phyloP scores from a whole-genome alignment of 768 basidiomycete species.

The Boletus sp. region DNA sequence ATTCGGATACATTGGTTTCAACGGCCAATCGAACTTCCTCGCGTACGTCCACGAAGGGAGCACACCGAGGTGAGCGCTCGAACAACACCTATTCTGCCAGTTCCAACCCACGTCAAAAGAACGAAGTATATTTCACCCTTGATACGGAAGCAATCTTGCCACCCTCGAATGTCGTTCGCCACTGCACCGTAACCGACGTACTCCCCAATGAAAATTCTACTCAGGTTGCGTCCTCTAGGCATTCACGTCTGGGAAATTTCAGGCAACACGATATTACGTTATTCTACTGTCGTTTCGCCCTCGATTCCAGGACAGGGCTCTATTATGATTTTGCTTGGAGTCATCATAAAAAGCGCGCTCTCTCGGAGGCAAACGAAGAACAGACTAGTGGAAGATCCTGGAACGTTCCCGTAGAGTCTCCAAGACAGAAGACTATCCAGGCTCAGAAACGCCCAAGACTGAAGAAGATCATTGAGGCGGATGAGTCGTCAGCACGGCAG shows the following conservation, averaged over 20 bases:
- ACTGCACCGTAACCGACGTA: constrained; percentile 46
- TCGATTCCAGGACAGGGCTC: constrained; percentile 56
- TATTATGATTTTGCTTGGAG: constrained; percentile 67
- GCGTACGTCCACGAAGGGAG: constrained; percentile 57
- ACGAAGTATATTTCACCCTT: constrained; percentile 73
- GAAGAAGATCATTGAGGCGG: constrained; percentile 23
- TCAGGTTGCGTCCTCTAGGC: constrained; percentile 15
- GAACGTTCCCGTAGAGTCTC: constrained; percentile 39
- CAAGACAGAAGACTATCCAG: constrained; percentile 4
- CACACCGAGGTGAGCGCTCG: constrained; percentile 52
- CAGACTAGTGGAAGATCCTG: constrained; percentile 43
- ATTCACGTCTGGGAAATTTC: constrained; percentile 10
- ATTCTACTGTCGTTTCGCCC: constrained; percentile 60
- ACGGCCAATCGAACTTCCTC: constrained; percentile 60
- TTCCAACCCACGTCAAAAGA: constrained; percentile 39
- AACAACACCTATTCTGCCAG: background rate
- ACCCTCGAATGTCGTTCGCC: constrained; percentile 50
- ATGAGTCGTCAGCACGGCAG: constrained; percentile 16
- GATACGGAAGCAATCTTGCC: constrained; percentile 45
- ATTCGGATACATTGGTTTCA: constrained; percentile 77
- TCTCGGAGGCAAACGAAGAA: constrained; percentile 27
- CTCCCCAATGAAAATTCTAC: constrained; percentile 10
- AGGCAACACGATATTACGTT: constrained; percentile 19
- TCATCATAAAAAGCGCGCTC: constrained; percentile 41
- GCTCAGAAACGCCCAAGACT: constrained; percentile 23